phyloP scores from a whole-genome alignment of 352 stramenopile genomes.

The Achlya hypogyna region DNA sequence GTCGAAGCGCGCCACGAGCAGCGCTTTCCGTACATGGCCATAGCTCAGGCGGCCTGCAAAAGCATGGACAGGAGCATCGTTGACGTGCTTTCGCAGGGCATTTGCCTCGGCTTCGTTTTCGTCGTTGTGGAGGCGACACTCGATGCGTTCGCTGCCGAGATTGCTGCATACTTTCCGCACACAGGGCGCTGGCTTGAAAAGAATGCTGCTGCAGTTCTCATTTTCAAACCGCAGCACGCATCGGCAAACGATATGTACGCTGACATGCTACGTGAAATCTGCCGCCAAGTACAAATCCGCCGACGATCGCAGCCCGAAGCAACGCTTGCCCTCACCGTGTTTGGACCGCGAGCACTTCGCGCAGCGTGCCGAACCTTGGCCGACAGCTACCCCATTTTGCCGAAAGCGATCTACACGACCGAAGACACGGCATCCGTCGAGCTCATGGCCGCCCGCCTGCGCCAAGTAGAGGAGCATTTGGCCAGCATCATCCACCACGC shows the following conservation, averaged over 20 bases:
- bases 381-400: neutral
- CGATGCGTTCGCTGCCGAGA: neutral
- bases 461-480: neutral
- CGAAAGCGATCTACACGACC: neutral
- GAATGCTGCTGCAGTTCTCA: neutral
- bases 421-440: neutral
- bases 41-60: neutral
- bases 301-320: neutral
- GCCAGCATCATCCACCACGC: neutral
- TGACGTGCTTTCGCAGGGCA: neutral
- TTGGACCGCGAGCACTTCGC: neutral
- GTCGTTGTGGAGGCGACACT: neutral
- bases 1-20: neutral
- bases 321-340: neutral
- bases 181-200: neutral
- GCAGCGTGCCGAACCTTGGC: neutral
- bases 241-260: neutral
- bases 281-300: neutral
- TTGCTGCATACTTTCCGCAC: neutral
- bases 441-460: neutral
- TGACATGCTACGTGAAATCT: neutral
- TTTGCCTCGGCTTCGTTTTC: neutral
- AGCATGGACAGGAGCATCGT: neutral
- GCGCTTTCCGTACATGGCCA: neutral
- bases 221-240: neutral